These are phyloP conservation scores for Calonectria henricotiae DNA, from an alignment of 2,329 filamentous ascomycete species.

Conservation along the genomic window DNA sequence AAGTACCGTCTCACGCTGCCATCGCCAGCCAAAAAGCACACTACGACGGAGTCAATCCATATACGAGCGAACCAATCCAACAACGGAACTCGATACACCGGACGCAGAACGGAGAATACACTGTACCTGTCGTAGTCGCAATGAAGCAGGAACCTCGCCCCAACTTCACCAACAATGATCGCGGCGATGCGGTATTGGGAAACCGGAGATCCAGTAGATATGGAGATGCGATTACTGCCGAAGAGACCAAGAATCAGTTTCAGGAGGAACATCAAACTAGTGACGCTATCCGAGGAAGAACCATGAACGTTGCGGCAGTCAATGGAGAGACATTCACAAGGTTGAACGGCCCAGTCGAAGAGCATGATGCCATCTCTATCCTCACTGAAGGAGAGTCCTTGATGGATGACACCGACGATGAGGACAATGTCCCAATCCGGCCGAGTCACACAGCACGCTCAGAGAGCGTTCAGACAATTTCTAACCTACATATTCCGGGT, in stretches of 20 bases:
- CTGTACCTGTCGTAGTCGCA: constrained; percentile 46
- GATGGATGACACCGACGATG: constrained; percentile 47
- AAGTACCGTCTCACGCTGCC: constrained; percentile 68
- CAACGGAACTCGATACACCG: constrained; percentile 36
- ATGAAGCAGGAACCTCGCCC: constrained; percentile 39
- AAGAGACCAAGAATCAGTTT: constrained; percentile 32
- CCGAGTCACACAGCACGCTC: constrained; percentile 55
- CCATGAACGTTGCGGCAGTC: constrained; percentile 44
- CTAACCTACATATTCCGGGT: constrained; percentile 80
- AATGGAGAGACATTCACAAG: constrained; percentile 50
- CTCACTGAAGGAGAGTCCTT: constrained; percentile 47
- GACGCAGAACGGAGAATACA: constrained; percentile 39
- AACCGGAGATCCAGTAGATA: constrained; percentile 35
- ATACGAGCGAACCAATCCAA: constrained; percentile 65
- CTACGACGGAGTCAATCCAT: constrained; percentile 73
- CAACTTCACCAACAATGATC: constrained; percentile 28
- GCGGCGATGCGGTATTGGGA: constrained; percentile 31
- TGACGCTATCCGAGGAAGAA: constrained; percentile 35
- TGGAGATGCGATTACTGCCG: constrained; percentile 27
- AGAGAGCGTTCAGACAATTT: constrained; percentile 71
- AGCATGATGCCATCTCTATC: constrained; percentile 40
- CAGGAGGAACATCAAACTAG: constrained; percentile 37
- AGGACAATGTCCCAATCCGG: constrained; percentile 49
- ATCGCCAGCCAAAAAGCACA: constrained; percentile 68
- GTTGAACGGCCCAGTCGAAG: constrained; percentile 38